Percentiles rank a stretch among this genome's conserved stretches.
phyloP scores from a whole-genome alignment of 192 early-diverging fungal species.

The Lunasporangiospora selenospora region DNA sequence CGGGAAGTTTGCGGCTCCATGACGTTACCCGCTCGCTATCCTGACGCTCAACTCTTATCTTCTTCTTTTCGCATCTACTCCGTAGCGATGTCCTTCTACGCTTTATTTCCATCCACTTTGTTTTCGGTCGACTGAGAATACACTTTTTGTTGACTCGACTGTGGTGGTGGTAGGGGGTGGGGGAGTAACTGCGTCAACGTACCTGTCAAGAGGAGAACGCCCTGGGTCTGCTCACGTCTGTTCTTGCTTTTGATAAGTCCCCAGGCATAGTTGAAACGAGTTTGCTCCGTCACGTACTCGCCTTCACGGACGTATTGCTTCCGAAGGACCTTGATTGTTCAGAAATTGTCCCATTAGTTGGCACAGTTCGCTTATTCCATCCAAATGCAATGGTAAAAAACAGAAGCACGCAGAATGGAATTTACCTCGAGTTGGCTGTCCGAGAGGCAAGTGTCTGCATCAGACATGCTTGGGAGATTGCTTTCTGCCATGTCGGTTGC shows the following conservation, averaged over 20 bases:
- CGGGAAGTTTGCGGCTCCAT: neutral
- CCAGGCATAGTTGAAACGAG: slow-evolving; percentile 98
- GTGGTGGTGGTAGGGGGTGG: no score
- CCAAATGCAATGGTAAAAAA: neutral
- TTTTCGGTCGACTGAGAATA: no score
- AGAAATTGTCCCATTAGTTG: neutral
- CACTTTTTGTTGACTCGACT: no score
- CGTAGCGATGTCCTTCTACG: no score
- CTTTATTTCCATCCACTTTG: no score
- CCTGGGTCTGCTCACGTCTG: slow-evolving; percentile 74
- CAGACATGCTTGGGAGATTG: slow-evolving; percentile 34
- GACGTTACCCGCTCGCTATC: no score
- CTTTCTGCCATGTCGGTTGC: slow-evolving; percentile 32
- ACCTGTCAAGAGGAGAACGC: slow-evolving; percentile 81
- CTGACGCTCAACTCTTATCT: no score
- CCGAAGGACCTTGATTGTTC: slow-evolving; percentile 61
- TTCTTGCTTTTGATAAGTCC: slow-evolving; percentile 78
- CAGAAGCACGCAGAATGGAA: neutral
- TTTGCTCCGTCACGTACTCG: slow-evolving; percentile 77
- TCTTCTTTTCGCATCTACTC: no score
- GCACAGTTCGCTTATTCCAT: no score
- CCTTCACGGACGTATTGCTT: slow-evolving; percentile 76
- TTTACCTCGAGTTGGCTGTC: slow-evolving; percentile 45
- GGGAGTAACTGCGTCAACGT: slow-evolving; percentile 11
- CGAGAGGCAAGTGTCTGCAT: slow-evolving; percentile 43